Evolutionary conservation across 495 filamentous ascomycete species (phyloP).

Genomic region (Penicillium pulvis): DNA sequence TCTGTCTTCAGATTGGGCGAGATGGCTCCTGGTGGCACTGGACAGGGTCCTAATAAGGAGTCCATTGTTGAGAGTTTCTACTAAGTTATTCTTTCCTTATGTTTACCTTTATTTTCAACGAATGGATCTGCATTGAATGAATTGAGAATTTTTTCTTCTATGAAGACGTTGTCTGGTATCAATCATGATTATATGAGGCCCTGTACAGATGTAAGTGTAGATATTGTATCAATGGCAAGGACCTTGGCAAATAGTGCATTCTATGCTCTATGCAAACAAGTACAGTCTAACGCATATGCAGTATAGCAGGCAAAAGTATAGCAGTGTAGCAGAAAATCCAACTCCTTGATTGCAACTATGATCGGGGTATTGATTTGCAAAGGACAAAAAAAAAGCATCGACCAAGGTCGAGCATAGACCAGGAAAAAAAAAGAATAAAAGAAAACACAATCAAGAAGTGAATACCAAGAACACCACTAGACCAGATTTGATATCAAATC

Average conservation of each 20-base stretch:
- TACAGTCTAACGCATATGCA: not conserved
- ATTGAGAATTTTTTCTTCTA: not conserved
- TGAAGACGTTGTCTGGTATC: not conserved
- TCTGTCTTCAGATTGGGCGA: constrained; percentile 92
- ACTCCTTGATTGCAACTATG: constrained; percentile 24
- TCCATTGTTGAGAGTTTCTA: constrained; percentile 99
- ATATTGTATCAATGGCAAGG: not conserved
- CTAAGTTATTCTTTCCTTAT: constrained; percentile 44
- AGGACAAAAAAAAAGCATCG: constrained; percentile 1
- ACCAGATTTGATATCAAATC: too few species aligned
- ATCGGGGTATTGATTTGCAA: constrained; percentile 20
- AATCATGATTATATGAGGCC: too few species aligned
- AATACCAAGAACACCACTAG: too few species aligned
- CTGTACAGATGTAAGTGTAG: not conserved
- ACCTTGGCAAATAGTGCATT: not conserved
- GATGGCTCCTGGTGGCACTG: constrained; percentile 49
- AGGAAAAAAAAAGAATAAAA: not conserved
- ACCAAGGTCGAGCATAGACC: not conserved
- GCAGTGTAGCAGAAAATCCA: constrained; percentile 1
- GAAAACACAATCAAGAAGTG: constrained; percentile 7
- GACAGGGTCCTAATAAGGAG: constrained; percentile 82
- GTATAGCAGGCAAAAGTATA: not conserved
- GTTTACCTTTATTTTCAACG: too few species aligned
- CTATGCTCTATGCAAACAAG: constrained; percentile 3
- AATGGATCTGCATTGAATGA: not conserved